Conservation (phyloP, 2,329 filamentous ascomycete genomes). For the Pseudomassariella vexata region DNA sequence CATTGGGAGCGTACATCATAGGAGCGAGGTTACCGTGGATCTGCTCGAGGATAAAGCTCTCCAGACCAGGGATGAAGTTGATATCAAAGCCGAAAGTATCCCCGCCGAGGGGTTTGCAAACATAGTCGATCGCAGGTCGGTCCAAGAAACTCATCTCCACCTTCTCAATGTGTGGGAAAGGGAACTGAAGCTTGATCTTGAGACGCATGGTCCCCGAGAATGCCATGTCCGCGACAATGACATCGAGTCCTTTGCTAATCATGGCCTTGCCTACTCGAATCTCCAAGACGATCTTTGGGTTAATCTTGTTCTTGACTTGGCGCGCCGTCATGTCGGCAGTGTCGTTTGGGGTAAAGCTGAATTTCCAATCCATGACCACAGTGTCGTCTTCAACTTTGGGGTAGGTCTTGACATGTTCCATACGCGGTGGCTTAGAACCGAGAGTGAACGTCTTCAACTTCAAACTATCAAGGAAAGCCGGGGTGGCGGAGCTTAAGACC, state of each 20-base stretch:
- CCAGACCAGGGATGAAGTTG: constrained; percentile 95
- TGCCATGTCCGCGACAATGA: constrained; percentile 97
- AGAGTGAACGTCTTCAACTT: constrained; percentile 91
- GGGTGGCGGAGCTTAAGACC: constrained; percentile 86
- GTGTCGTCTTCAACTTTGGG: constrained; percentile 92
- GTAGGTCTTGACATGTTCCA: constrained; percentile 98
- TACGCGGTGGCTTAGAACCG: constrained; percentile 87
- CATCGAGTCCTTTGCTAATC: constrained; percentile 93
- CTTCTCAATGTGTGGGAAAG: constrained; percentile 91
- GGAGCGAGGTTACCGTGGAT: constrained; percentile 90
- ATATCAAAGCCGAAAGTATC: constrained; percentile 97
- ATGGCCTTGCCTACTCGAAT: constrained; percentile 93
- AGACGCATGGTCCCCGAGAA: constrained; percentile 94
- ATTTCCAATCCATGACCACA: constrained; percentile 99
- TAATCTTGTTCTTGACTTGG: constrained; percentile 92
- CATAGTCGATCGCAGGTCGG: constrained; percentile 86
- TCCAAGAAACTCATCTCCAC: constrained; percentile 94
- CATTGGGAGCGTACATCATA: constrained; percentile 98
- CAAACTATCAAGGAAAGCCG: constrained; percentile 87
- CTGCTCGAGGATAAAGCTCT: constrained; percentile 90
- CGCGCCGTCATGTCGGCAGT: constrained; percentile 82
- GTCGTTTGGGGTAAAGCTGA: constrained; percentile 97
- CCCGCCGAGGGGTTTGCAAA: constrained; percentile 94
- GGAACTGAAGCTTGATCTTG: constrained; percentile 94
- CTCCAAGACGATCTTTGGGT: constrained; percentile 93